These are phyloP conservation scores for Phytophthora capsici DNA, from an alignment of 352 stramenopile genomes.

Conservation along the genomic window DNA sequence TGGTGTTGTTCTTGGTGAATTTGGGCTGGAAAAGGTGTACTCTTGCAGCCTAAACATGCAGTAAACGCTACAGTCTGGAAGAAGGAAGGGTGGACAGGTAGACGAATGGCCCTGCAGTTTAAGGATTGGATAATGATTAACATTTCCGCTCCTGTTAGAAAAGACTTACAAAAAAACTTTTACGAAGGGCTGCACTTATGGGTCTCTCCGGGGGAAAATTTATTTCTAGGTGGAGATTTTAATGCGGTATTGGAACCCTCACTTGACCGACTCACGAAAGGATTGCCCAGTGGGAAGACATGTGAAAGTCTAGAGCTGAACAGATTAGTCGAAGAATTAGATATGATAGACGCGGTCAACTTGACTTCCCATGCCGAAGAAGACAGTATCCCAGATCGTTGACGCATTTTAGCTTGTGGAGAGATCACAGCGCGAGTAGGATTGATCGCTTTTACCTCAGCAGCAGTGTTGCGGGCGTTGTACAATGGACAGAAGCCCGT, in stretches of 20 bases:
- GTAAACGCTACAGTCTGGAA: not conserved
- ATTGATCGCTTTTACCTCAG: not conserved
- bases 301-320: not conserved
- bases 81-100: not conserved
- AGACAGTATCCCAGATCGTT: not conserved
- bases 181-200: not conserved
- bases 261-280: not conserved
- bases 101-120: not conserved
- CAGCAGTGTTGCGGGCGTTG: not conserved
- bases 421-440: not conserved
- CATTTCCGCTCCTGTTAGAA: slow-evolving; percentile 1
- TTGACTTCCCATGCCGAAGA: not conserved
- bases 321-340: not conserved
- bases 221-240: slow-evolving; percentile 8
- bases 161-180: not conserved
- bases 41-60: not conserved
- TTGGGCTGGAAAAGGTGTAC: too few relatives aligned
- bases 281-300: not conserved
- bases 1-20: too few relatives aligned
- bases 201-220: not conserved
- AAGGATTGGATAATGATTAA: not conserved
- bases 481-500: not conserved
- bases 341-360: not conserved
- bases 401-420: slow-evolving; percentile 6
- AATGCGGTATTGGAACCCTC: not conserved